Evolutionary conservation across 2,329 filamentous ascomycete species (phyloP), one percentile per base, ranked within the genome.

Genomic region (Microcyclosporella mali): DNA sequence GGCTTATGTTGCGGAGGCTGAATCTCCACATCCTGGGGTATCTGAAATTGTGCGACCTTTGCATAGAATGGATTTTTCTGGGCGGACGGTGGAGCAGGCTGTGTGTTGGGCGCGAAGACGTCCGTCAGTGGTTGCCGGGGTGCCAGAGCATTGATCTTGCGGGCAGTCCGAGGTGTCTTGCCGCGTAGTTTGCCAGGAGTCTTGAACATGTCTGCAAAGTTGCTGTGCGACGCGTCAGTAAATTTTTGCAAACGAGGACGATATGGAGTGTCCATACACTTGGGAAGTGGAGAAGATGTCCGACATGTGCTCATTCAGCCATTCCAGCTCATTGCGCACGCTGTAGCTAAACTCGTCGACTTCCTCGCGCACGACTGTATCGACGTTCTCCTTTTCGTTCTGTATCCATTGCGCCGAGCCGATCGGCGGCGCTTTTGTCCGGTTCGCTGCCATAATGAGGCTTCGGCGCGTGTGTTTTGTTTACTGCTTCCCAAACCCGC

Each of bases 271-370:
- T 14, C 44, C 84, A 59, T 78, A 95, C 92, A 88, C 79, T 67
- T 89, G 81, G 60, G 88, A 85, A 56, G 84, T 81, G 58, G 82
- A 84, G 64, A 97, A 94, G 59, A 98, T 87, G 51, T 94, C 88
- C 37, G 81, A 80, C 90, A 98, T 95, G 66, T 98, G 92, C 69
- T 97, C 92, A 61, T 98, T 97, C 57, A 98, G 73, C 92, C 92
- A 98, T 63, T 97, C 89, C 60, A 97, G 72, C 65, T 98, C 92
- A 67, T 97, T 94, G 45, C 86, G 81, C 49, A 87, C 89, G 21
- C 88, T 88, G 68, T 86, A 97, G 33, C 85, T 80, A 61, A 97
- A 94, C 68, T 98, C 94, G 55, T 97, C 90, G 41, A 86, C 78
- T 65, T 97, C 92, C 43, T 88, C 78, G 35, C 84, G 75, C 12